Evolutionary conservation across 1,139 yeast genomes (phyloP), one percentile per base, ranked within the genome.

Genomic region (Geotrichum carabidarum): DNA sequence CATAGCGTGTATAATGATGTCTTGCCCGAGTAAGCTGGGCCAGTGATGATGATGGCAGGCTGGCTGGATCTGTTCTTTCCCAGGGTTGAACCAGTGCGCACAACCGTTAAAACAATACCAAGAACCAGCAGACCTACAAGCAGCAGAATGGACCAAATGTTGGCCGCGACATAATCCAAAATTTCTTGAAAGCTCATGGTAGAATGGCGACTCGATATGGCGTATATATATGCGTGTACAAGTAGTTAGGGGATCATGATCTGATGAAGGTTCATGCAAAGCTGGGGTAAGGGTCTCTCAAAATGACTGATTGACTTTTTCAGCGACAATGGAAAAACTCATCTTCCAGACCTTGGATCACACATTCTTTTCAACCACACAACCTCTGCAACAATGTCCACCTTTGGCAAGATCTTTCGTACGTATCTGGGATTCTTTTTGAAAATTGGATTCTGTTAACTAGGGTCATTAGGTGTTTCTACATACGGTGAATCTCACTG

Each of bases 401-500:
- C 84, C 14, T 83, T 83, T 65, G 89, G 89, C 57, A 74, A 75
- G 15, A 60, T 76, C 48, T 83, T 83, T 74, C 68, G 70, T 60
- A 56, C 30, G 65, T 59, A 12, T 8, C 8, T 14, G 7, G 12
- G 8, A 27, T 36, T 27, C 30, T 8, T 37, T 22, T 11, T 36
- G n/a, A 30, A 17, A 41, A 30, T 9, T 15, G 27, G 15, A 12
- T 37, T 11, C 51, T 34, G 40, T 41, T 52, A 45, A 43, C 54
- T 44, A 34, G 48, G 22, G n/a, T 47, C n/a, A 12, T 22, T 40
- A 62, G 74, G 75, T 62, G 98, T 93, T 59, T 90, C 98, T 61
- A 93, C 98, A 32, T 93, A 89, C 76, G 99, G 99, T 61, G 99
- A 93, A 71, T 90, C 97, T 18, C 99, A 93, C 76, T 93, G 99